Evolutionary conservation across 148 eudicot genomes (phyloP).

Genomic region (Heliosperma pusillum): DNA sequence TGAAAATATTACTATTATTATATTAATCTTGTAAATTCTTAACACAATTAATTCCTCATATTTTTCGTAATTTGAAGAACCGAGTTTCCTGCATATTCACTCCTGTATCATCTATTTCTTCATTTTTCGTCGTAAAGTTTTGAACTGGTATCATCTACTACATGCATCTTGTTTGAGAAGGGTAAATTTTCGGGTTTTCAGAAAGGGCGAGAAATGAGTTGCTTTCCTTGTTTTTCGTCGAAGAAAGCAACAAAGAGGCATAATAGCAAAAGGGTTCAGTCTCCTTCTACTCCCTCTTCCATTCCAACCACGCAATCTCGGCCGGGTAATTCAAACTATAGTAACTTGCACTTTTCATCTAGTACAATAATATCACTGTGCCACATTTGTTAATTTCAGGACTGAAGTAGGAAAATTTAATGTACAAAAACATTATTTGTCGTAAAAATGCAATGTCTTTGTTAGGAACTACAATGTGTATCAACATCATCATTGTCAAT

Average conservation of each 20-base stretch:
- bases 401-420: no score
- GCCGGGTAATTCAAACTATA: slow-evolving; percentile 25
- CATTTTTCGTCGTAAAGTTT: background rate
- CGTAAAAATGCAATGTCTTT: background rate
- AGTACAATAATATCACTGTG: background rate
- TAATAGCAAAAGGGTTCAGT: slow-evolving; percentile 25
- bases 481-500: background rate
- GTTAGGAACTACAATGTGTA: background rate
- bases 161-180: background rate
- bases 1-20: background rate
- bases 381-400: no score
- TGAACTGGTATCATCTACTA: no score
- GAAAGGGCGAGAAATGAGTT: slow-evolving; percentile 38
- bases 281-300: slow-evolving; percentile 29
- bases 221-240: slow-evolving; percentile 73
- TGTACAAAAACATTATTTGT: background rate
- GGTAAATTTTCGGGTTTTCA: background rate
- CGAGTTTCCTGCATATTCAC: background rate
- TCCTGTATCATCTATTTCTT: background rate
- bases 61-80: background rate
- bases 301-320: slow-evolving; percentile 23
- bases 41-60: background rate
- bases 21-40: background rate
- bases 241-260: slow-evolving; percentile 36
- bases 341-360: background rate